These are phyloP conservation scores for Diaporthe longicolla DNA, from an alignment of 2,329 filamentous ascomycete species.

Conservation along the genomic window DNA sequence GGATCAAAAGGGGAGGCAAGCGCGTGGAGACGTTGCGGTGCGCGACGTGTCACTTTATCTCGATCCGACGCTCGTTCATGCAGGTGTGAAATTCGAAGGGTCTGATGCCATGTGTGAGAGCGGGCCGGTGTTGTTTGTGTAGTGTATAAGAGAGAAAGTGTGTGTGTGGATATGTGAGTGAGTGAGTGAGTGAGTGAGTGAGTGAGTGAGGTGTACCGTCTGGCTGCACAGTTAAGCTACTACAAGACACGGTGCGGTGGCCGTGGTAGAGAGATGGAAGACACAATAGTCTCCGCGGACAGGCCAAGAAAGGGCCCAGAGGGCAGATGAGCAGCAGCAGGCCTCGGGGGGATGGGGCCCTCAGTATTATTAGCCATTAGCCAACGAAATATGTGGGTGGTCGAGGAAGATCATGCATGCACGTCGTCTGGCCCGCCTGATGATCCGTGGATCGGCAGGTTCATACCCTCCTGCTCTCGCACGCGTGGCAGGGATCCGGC, in stretches of 20 bases:
- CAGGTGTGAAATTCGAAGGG: slow-evolving; percentile 26
- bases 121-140: background rate
- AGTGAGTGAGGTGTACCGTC: background rate
- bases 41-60: slow-evolving; percentile 33
- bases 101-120: background rate
- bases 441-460: slow-evolving; percentile 32
- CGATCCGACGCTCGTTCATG: slow-evolving; percentile 23
- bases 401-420: slow-evolving; percentile 21
- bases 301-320: background rate
- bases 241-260: background rate
- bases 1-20: background rate
- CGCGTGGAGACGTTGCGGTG: slow-evolving; percentile 4
- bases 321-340: slow-evolving; percentile 1
- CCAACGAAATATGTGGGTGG: slow-evolving; percentile 26
- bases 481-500: slow-evolving; percentile 9
- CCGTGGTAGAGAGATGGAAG: background rate
- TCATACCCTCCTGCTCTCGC: background rate
- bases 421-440: slow-evolving; percentile 20
- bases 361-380: slow-evolving; percentile 26
- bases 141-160: background rate
- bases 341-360: slow-evolving; percentile 3
- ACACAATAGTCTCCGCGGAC: background rate
- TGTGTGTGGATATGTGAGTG: background rate
- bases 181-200: background rate
- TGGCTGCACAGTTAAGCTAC: background rate